Base-by-base conservation (phyloP, 2,329 filamentous ascomycete genomes). In the Orbilia ellipsospora region DNA sequence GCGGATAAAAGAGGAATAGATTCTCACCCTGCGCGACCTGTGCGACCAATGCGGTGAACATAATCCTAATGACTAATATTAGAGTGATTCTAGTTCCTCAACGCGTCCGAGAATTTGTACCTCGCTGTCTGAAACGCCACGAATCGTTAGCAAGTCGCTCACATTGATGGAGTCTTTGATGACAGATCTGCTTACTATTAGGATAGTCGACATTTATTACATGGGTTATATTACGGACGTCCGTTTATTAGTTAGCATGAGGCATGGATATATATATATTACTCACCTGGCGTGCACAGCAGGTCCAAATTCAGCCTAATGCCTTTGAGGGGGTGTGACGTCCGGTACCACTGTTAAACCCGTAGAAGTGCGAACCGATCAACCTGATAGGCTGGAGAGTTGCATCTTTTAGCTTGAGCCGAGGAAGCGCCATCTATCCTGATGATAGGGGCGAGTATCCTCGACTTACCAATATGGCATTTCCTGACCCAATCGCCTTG, bases 191-290 rank as follows among this genome's bases (percentile, higher is more conserved):
- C 79, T 74, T 77, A 80, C 79, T 98, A 87, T 98, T 98, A 84
- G 94, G 94, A 85, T 98, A 98, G 84, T 98, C 95, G 92, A 98
- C 97, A 90, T 98, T 98, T 86, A 99, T 89, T 85, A 99, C 95
- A 87, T 99, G 95, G 85, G 95, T 98, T 87, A 99, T 99, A 88
- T 99, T 96, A 86, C 94, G 94, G 87, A 99, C 95, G 91, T 99
- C 95, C 98, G 97, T 83, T 83, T 86, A 83, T 84, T 88, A 87
- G 92, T 96, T 96, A 96, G 93, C 89, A 89, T 84, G 60, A 20
- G 52, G 63, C 20, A 50, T 48, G 73, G 67, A 72, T 52, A 66
- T 10, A 57, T 31, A 61, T 26, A 15, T 15, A 75, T 23, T 12
- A 77, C 73, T 77, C 73, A 77, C 73, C 73, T 77, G 66, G 67